A percentile compares a stretch with the other conserved stretches of the same genome.
These are phyloP conservation scores for Trichoderma brevicompactum DNA, from an alignment of 2,329 filamentous ascomycete genomes.

Conservation along the genomic window DNA sequence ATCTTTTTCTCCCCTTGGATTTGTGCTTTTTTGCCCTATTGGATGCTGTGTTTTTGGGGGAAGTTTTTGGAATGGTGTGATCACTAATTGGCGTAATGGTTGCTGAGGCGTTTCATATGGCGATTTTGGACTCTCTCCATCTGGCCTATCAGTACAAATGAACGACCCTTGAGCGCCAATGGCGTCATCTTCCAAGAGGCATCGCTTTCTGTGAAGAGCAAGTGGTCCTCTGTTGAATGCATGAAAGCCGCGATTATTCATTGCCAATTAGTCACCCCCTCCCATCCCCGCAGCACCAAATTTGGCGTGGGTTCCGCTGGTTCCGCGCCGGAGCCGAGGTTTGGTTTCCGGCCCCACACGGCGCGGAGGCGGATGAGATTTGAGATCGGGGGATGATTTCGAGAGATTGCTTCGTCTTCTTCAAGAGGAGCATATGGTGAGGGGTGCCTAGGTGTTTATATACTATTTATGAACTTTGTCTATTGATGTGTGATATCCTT, in stretches of 20 bases:
- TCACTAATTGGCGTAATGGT: not conserved
- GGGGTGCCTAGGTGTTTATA: too few species aligned
- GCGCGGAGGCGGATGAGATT: not conserved
- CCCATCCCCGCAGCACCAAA: not conserved
- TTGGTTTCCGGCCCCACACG: conserved; percentile 11
- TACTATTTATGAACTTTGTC: too few species aligned
- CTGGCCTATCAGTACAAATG: not conserved
- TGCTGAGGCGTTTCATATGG: not conserved
- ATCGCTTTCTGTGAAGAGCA: too few species aligned
- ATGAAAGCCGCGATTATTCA: not conserved
- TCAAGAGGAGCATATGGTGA: too few species aligned
- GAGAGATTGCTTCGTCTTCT: too few species aligned
- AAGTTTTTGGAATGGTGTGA: not conserved
- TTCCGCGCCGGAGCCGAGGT: conserved; percentile 15
- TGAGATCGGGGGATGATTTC: too few species aligned
- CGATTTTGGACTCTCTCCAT: not conserved
- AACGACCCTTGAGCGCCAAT: not conserved
- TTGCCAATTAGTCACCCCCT: conserved; percentile 10
- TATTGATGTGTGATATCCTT: too few species aligned
- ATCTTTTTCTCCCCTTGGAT: not conserved
- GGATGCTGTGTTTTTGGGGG: too few species aligned
- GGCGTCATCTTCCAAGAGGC: not conserved
- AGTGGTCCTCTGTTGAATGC: not conserved
- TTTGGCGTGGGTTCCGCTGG: not conserved
- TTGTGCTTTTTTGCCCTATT: not conserved